A percentile compares a stretch with the other conserved stretches of the same genome.
phyloP scores from a whole-genome alignment of 139 green algal species.

The Pleodorina starrii region DNA sequence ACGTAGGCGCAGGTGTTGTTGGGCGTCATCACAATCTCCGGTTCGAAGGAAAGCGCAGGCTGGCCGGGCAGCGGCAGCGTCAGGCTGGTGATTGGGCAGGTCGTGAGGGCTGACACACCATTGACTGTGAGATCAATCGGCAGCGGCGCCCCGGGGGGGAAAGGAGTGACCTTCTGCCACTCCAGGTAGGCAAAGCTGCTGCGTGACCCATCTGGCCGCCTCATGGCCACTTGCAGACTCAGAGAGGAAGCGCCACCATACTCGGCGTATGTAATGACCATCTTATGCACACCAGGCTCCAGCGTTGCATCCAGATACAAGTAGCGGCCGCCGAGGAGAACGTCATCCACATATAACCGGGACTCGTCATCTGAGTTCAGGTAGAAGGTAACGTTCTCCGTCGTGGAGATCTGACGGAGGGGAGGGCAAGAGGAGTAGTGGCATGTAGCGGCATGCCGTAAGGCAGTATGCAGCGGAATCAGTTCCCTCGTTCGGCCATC shows the following conservation, averaged over 20 bases:
- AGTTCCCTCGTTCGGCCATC: too few relatives aligned
- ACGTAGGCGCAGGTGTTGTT: conserved; percentile 46
- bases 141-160: not conserved
- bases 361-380: not conserved
- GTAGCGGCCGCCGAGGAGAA: not conserved
- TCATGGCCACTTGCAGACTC: not conserved
- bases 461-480: too few relatives aligned
- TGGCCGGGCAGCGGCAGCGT: not conserved
- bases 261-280: conserved; percentile 36
- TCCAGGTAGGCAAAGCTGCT: not conserved
- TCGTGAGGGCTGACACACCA: not conserved
- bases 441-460: too few relatives aligned
- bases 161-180: conserved; percentile 33
- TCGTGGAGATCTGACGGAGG: not conserved
- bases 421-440: too few relatives aligned
- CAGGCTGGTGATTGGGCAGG: conserved; percentile 1
- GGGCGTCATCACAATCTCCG: not conserved
- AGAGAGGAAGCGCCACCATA: not conserved
- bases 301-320: not conserved
- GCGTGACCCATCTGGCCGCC: not conserved
- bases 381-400: conserved; percentile 18
- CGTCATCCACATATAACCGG: conserved; percentile 35
- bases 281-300: conserved; percentile 32
- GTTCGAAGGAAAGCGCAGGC: not conserved
- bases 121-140: conserved; percentile 48